Evolutionary conservation across 331 rosid genomes (phyloP).

Genomic region (Quercus tomentella): DNA sequence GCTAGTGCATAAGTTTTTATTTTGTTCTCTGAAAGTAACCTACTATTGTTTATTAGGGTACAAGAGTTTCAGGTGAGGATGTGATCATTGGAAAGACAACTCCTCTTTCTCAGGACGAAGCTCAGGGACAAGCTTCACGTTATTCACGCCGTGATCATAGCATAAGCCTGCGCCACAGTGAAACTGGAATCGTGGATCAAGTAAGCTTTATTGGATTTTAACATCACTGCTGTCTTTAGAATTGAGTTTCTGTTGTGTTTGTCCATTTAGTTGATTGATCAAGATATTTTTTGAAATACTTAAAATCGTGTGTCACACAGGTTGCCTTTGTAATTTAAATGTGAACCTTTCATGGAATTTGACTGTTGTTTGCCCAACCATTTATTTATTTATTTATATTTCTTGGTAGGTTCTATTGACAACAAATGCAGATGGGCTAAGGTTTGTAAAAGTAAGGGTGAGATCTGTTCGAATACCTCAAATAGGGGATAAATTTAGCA

Average conservation of each 20-base stretch:
- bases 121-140: constrained; percentile 81
- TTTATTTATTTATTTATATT: constrained; percentile 6
- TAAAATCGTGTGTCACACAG: not conserved
- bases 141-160: constrained; percentile 95
- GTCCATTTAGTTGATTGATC: not conserved
- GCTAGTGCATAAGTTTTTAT: not conserved
- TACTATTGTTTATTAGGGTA: constrained; percentile 57
- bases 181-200: constrained; percentile 97
- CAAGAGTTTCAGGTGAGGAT: constrained; percentile 97
- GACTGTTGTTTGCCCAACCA: not conserved
- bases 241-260: not conserved
- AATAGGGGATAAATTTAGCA: constrained; percentile 96
- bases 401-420: constrained; percentile 81
- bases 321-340: not conserved
- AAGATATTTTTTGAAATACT: not conserved
- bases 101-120: constrained; percentile 84
- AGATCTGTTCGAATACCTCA: constrained; percentile 97
- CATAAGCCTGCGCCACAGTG: constrained; percentile 96
- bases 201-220: constrained; percentile 33
- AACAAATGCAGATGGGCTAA: constrained; percentile 97
- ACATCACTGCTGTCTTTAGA: not conserved
- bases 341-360: not conserved
- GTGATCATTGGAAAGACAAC: constrained; percentile 98
- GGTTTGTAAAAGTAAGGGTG: constrained; percentile 95
- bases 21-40: constrained; percentile 5